Evolutionary conservation across 2,329 filamentous ascomycete genomes (phyloP).

Genomic region (Teratosphaeria zuluensis): DNA sequence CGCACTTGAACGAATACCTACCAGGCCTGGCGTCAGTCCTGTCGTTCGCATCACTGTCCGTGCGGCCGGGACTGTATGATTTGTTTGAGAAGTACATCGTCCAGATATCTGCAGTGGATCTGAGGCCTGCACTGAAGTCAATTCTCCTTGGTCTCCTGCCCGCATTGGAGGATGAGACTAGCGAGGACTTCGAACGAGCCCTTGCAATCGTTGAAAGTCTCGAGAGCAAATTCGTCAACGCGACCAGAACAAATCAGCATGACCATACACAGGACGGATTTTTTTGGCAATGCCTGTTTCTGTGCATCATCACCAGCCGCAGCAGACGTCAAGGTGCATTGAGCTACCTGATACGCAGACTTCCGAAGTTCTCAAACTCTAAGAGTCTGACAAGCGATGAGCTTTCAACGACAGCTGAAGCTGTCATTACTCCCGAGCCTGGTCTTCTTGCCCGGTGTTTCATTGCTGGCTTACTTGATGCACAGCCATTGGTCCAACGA

Average conservation of each 20-base stretch:
- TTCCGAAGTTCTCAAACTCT: conserved; percentile 57
- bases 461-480: conserved; percentile 75
- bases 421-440: conserved; percentile 82
- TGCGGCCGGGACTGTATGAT: conserved; percentile 74
- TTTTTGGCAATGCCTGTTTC: conserved; percentile 97
- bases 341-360: conserved; percentile 68
- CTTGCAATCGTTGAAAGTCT: conserved; percentile 69
- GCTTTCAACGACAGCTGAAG: conserved; percentile 45
- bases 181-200: conserved; percentile 91
- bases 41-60: conserved; percentile 88
- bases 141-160: conserved; percentile 82
- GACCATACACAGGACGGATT: conserved; percentile 54
- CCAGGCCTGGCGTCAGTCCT: conserved; percentile 82
- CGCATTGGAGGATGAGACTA: conserved; percentile 89
- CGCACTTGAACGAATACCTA: conserved; percentile 77
- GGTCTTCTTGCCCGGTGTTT: conserved; percentile 86
- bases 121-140: conserved; percentile 83
- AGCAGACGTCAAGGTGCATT: conserved; percentile 77
- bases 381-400: not conserved
- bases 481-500: conserved; percentile 83
- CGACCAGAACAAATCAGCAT: conserved; percentile 32
- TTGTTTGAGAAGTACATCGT: conserved; percentile 75
- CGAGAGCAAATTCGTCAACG: conserved; percentile 52
- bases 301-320: conserved; percentile 83
- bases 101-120: conserved; percentile 55